Evolutionary conservation across 768 basidiomycete genomes (phyloP).

Genomic region (Gelatoporia subvermispora): DNA sequence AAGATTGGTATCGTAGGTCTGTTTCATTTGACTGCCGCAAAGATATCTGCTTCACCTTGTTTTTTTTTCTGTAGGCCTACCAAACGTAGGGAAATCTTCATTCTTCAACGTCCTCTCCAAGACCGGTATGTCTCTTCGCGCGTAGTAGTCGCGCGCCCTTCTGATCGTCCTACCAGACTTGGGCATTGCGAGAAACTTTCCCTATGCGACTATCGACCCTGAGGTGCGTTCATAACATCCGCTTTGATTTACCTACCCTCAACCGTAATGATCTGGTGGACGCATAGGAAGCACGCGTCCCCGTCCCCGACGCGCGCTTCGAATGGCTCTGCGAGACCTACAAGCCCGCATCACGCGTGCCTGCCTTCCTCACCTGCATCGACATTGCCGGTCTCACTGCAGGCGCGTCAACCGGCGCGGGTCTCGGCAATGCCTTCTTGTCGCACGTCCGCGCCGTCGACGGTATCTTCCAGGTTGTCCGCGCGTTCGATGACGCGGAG

Average conservation of each 20-base stretch:
- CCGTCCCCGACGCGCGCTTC: conserved; percentile 90
- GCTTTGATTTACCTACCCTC: not conserved
- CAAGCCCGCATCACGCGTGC: conserved; percentile 84
- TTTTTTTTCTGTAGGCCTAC: conserved; percentile 53
- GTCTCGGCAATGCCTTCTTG: conserved; percentile 95
- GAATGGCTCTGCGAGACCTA: conserved; percentile 91
- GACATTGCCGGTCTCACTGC: conserved; percentile 98
- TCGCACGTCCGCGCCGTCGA: conserved; percentile 98
- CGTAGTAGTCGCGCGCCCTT: conserved; percentile 4
- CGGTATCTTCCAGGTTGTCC: conserved; percentile 97
- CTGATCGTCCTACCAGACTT: conserved; percentile 49
- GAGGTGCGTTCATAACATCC: not conserved
- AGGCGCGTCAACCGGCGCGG: conserved; percentile 97
- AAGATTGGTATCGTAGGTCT: conserved; percentile 98
- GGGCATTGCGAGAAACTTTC: conserved; percentile 95
- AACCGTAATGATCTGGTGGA: not conserved
- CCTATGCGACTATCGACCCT: conserved; percentile 73
- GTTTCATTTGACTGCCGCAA: conserved; percentile 29
- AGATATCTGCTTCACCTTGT: conserved; percentile 5
- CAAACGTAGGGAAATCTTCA: conserved; percentile 98
- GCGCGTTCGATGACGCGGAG: conserved; percentile 98
- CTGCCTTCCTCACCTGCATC: conserved; percentile 95
- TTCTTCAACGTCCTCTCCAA: conserved; percentile 97
- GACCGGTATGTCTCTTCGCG: conserved; percentile 52
- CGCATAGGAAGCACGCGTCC: conserved; percentile 78